Evolutionary conservation across 2,329 filamentous ascomycete species (phyloP).

Genomic region (Parastagonospora avenae): DNA sequence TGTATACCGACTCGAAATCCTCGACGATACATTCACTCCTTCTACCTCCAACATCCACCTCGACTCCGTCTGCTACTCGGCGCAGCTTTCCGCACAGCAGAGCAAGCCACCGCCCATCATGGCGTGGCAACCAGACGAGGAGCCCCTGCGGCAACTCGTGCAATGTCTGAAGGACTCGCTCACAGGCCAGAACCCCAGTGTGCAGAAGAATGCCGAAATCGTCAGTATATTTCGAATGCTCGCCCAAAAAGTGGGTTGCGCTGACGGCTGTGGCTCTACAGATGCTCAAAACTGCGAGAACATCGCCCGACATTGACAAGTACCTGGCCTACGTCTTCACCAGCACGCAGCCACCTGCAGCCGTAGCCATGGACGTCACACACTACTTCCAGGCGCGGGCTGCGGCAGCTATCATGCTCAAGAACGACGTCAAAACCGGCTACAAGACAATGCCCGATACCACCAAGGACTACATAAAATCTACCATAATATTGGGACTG

Average conservation of each 20-base stretch:
- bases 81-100: slow-evolving; percentile 18
- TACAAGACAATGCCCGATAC: slow-evolving; percentile 77
- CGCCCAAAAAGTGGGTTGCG: slow-evolving; percentile 18
- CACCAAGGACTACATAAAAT: slow-evolving; percentile 78
- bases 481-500: slow-evolving; percentile 76
- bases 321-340: slow-evolving; percentile 93
- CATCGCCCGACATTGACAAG: slow-evolving; percentile 92
- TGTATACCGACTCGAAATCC: slow-evolving; percentile 13
- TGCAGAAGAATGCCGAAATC: slow-evolving; percentile 87
- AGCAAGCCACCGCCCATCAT: slow-evolving; percentile 55
- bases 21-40: slow-evolving; percentile 1
- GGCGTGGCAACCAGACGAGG: slow-evolving; percentile 90
- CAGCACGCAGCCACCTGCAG: slow-evolving; percentile 65
- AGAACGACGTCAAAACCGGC: slow-evolving; percentile 82
- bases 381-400: slow-evolving; percentile 80
- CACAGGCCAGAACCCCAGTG: slow-evolving; percentile 77
- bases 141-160: slow-evolving; percentile 87
- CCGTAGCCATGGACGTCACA: slow-evolving; percentile 62
- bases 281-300: slow-evolving; percentile 92
- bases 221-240: slow-evolving; percentile 59
- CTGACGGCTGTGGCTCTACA: slow-evolving; percentile 49
- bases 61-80: not conserved
- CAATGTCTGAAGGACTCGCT: slow-evolving; percentile 90
- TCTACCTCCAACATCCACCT: not conserved
- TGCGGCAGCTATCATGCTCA: slow-evolving; percentile 90